Evolutionary conservation across 345 rosid species (phyloP), one percentile per base, ranked within the genome.

Genomic region (Citropsis articulata): DNA sequence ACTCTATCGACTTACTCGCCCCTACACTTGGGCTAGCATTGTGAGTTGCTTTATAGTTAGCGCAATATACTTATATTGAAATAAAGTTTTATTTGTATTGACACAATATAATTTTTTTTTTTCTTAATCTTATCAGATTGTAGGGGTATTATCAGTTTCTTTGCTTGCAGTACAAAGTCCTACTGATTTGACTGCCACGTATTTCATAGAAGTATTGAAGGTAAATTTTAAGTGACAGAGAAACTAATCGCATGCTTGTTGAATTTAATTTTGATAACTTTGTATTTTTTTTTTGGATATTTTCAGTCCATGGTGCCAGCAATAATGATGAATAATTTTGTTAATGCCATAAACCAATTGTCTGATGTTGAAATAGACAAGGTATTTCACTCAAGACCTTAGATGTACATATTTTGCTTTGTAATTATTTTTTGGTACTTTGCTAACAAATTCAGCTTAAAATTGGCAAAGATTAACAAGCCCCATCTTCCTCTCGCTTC

Each of bases 81-180:
- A 9, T 40, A 40, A 40, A 40, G 13, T 9, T 40, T 40, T 40
- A 40, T 40, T 9, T 40, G 2, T 40, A 40, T 40, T 42, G 48
- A 42, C 14, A 42, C 48, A 42, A 9, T 42, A 42, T 42, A 42
- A 42, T 42, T 2, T 10, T 42, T 9, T 19, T 1, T 9, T 16
- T 62, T 16, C n/a, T 63, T 4, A 13, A 2, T 57, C 16, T 30
- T 36, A 28, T 19, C 79, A 80, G 83, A 10, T 78, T 14, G 64
- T 80, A 25, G 83, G 83, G 62, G 77, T 83, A 69, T 75, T 75
- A 48, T 81, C 84, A 7, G 81, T 81, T 24, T 81, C 84, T 12
- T 60, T 84, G 57, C 86, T 84, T 36, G 77, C 86, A 14, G 40
- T 81, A 1, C 71, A 75, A 75, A 70, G 42, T 2, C 28, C 72